Conservation (phyloP, 169 alveolate genomes). For the Eimeria nieschulzi region DNA sequence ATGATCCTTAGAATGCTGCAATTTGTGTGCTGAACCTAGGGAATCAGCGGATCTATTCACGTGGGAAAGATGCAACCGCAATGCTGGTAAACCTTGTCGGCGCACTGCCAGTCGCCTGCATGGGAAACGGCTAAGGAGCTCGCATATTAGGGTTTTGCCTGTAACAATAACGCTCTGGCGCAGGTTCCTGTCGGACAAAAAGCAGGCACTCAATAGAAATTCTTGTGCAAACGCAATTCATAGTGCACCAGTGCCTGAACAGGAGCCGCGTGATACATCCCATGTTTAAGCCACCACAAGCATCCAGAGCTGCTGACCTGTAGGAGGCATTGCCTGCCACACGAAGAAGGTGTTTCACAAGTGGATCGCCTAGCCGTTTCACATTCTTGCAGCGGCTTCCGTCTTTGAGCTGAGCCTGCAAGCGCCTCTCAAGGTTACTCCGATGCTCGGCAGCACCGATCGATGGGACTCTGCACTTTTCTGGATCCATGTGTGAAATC, state of each 20-base stretch:
- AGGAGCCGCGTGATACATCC: background rate
- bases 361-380: conserved; percentile 48
- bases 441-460: conserved; percentile 15
- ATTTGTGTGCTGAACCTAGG: background rate
- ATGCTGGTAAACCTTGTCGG: conserved; percentile 24
- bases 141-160: conserved; percentile 56
- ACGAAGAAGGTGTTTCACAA: conserved; percentile 38
- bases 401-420: conserved; percentile 52
- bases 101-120: conserved; percentile 61
- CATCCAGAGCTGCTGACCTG: conserved; percentile 36
- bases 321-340: conserved; percentile 70
- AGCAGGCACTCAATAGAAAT: background rate
- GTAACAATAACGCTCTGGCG: conserved; percentile 69
- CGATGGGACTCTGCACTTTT: background rate
- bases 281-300: background rate
- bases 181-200: conserved; percentile 26
- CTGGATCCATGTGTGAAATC: background rate
- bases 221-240: background rate
- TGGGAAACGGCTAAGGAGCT: conserved; percentile 52
- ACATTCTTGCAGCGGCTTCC: conserved; percentile 56
- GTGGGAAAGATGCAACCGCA: conserved; percentile 16
- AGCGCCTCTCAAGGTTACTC: conserved; percentile 33
- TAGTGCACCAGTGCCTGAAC: too few species aligned
- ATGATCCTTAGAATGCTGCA: background rate
- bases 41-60: background rate